These are phyloP conservation scores for Coemansia sp. DNA, from an alignment of 192 early-diverging fungal species.

Conservation along the genomic window DNA sequence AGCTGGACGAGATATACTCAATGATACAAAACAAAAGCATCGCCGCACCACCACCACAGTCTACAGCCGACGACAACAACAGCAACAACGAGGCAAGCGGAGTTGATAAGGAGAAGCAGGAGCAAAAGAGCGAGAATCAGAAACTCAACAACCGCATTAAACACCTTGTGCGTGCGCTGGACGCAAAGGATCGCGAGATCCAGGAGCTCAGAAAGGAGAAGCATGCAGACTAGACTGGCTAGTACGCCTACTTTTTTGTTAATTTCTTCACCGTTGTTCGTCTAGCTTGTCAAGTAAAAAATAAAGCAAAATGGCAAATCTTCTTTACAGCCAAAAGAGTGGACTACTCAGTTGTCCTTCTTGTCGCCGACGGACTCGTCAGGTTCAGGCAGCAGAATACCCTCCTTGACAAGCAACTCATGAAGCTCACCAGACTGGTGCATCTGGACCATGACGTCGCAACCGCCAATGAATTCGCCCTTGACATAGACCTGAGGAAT, in stretches of 20 bases:
- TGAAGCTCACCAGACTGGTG: conserved; percentile 87
- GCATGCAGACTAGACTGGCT: not conserved
- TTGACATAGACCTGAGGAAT: conserved; percentile 95
- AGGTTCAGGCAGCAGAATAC: conserved; percentile 52
- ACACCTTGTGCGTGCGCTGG: conserved; percentile 43
- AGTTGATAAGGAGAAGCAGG: too few relatives aligned
- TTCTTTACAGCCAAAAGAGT: not conserved
- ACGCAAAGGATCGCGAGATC: conserved; percentile 26
- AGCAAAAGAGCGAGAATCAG: conserved; percentile 26
- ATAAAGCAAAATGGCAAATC: conserved; percentile 7
- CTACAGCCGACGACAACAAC: not conserved
- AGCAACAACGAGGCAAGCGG: not conserved
- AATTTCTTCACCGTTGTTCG: not conserved
- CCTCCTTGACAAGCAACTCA: conserved; percentile 74
- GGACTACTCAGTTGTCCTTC: conserved; percentile 2
- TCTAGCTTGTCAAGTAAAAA: not conserved
- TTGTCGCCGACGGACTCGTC: conserved; percentile 30
- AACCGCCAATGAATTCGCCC: conserved; percentile 94
- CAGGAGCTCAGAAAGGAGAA: conserved; percentile 10
- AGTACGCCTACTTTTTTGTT: not conserved
- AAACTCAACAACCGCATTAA: conserved; percentile 31
- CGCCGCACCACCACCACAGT: not conserved
- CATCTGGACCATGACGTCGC: conserved; percentile 90
- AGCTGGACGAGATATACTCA: conserved; percentile 41
- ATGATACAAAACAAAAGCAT: conserved; percentile 10